Evolutionary conservation across 345 rosid genomes (phyloP).

Genomic region (Gossypium herbaceum): DNA sequence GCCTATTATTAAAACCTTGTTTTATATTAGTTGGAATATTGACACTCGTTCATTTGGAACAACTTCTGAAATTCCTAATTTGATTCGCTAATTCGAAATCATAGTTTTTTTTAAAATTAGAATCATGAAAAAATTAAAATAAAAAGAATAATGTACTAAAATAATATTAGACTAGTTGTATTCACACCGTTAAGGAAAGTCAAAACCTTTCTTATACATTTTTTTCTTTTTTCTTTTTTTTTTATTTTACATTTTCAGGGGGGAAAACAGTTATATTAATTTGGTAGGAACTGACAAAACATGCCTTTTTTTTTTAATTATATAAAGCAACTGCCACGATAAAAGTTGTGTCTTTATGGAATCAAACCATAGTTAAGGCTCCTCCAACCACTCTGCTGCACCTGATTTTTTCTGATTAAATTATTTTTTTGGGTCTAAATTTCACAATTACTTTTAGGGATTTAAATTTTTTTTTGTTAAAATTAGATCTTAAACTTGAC

Average conservation of each 20-base stretch:
- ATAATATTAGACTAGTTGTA: background rate
- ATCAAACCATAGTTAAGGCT: background rate
- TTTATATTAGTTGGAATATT: too few relatives aligned
- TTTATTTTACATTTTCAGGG: too few relatives aligned
- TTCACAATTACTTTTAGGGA: too few relatives aligned
- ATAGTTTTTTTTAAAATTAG: too few relatives aligned
- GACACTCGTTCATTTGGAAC: background rate
- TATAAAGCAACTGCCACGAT: background rate
- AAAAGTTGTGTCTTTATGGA: background rate
- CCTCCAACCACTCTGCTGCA: background rate
- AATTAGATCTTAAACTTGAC: too few relatives aligned
- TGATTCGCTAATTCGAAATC: background rate
- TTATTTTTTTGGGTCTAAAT: too few relatives aligned
- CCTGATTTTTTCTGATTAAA: background rate
- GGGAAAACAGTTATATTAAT: background rate
- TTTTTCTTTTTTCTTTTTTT: too few relatives aligned
- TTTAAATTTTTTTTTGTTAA: too few relatives aligned
- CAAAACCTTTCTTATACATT: background rate
- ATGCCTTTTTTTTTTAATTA: conserved; percentile 14
- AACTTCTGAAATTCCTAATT: background rate
- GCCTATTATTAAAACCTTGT: too few relatives aligned
- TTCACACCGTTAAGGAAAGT: background rate
- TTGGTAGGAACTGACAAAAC: conserved; percentile 15
- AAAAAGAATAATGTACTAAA: background rate
- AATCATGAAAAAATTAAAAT: background rate